Percentiles rank a stretch among this genome's conserved stretches.
Conservation (phyloP, 768 basidiomycete genomes). For the Suillus bovinus region DNA sequence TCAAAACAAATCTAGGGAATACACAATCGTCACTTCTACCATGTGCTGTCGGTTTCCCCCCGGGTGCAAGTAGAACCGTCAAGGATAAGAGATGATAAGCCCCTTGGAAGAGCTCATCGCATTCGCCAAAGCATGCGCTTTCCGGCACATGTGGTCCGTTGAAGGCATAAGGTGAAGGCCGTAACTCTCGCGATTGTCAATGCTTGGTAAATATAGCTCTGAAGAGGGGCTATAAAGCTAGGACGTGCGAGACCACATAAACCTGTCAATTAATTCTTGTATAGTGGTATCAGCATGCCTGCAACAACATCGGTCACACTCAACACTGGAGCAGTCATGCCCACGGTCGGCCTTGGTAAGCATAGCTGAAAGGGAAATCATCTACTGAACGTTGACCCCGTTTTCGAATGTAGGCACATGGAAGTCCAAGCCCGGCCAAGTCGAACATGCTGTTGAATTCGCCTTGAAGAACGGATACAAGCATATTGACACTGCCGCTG, state of each 20-base stretch:
- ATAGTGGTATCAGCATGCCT: conserved; percentile 42
- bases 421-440: conserved; percentile 70
- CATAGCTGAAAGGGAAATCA: neutral
- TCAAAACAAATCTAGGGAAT: conserved; percentile 22
- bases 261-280: neutral
- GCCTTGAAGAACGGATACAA: conserved; percentile 77
- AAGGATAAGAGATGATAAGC: neutral
- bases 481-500: conserved; percentile 71
- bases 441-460: conserved; percentile 70
- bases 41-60: conserved; percentile 63
- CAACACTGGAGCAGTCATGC: conserved; percentile 79
- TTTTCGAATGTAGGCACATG: conserved; percentile 60
- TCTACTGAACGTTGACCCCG: neutral
- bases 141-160: neutral
- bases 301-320: conserved; percentile 53
- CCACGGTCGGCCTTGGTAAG: conserved; percentile 67
- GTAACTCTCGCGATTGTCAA: conserved; percentile 9
- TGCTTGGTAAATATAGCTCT: conserved; percentile 7
- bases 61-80: conserved; percentile 36
- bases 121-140: neutral
- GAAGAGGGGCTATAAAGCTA: conserved; percentile 7
- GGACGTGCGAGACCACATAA: neutral
- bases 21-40: conserved; percentile 48
- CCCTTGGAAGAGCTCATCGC: neutral
- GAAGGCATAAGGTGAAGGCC: neutral